Conservation (phyloP, 2,329 filamentous ascomycete species). For the Fusarium falciforme region DNA sequence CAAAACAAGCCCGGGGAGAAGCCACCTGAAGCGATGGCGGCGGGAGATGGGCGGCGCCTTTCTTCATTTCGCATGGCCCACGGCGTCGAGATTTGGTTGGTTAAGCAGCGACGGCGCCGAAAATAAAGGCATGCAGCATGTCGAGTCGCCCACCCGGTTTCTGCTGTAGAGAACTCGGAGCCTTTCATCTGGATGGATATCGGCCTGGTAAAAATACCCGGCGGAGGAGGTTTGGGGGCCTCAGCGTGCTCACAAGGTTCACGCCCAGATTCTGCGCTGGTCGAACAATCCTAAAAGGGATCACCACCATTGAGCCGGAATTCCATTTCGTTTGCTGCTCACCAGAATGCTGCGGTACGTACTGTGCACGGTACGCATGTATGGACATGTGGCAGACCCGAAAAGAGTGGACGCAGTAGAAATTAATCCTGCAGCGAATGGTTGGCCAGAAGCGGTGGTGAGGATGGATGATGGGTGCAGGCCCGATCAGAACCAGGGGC, state of each 20-base stretch:
- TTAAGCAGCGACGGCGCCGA: slow-evolving; percentile 9
- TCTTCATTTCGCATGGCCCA: slow-evolving; percentile 31
- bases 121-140: slow-evolving; percentile 9
- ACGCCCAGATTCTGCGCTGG: background rate
- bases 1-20: slow-evolving; percentile 23
- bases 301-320: background rate
- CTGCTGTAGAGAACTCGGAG: background rate
- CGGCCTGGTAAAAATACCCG: background rate
- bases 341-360: background rate
- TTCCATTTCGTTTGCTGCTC: slow-evolving; percentile 9
- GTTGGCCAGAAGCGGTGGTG: slow-evolving; percentile 11
- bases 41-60: slow-evolving; percentile 35
- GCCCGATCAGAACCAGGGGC: slow-evolving; percentile 36
- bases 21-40: slow-evolving; percentile 33
- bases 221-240: background rate
- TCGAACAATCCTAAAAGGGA: background rate
- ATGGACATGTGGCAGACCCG: slow-evolving; percentile 25
- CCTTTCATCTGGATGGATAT: background rate
- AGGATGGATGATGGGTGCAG: slow-evolving; percentile 14
- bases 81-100: slow-evolving; percentile 25
- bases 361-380: slow-evolving; percentile 3
- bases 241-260: background rate
- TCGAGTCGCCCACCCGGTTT: background rate
- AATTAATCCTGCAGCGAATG: slow-evolving; percentile 16
- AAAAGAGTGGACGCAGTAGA: slow-evolving; percentile 17